Percentiles rank a stretch among this genome's conserved stretches.
phyloP scores from a whole-genome alignment of 306 rosid genomes.

The Castanospermum australe region DNA sequence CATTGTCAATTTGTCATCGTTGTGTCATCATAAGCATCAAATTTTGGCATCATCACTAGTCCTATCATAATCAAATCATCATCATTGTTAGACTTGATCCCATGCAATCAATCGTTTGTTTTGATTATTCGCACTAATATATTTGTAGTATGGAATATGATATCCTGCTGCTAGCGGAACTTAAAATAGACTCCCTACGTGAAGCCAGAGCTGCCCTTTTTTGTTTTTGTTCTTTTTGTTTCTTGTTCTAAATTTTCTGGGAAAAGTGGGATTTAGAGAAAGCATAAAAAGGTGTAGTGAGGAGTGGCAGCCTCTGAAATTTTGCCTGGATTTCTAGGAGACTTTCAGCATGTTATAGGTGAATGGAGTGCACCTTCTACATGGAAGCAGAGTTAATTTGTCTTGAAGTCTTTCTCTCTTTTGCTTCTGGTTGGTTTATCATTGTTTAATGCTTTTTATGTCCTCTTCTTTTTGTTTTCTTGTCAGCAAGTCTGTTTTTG shows the following conservation, averaged over 20 bases:
- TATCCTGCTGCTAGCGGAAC: not conserved
- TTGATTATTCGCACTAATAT: not conserved
- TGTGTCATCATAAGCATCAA: constrained; percentile 18
- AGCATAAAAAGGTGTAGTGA: not conserved
- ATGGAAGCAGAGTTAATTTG: constrained; percentile 14
- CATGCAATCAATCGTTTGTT: constrained; percentile 30
- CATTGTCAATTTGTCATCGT: not conserved
- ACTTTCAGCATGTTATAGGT: not conserved
- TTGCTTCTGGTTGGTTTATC: not conserved
- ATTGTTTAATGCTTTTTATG: not conserved
- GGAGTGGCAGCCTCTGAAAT: constrained; percentile 38
- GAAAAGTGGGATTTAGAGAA: not conserved
- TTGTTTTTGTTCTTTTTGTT: constrained; percentile 14
- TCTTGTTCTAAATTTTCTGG: not conserved
- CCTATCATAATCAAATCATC: not conserved
- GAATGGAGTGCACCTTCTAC: not conserved
- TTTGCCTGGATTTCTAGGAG: constrained; percentile 33
- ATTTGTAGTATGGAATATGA: not conserved
- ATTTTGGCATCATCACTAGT: constrained; percentile 17
- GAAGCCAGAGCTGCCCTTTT: constrained; percentile 35
- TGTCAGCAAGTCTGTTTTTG: not conserved
- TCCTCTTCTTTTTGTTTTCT: not conserved
- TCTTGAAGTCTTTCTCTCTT: not conserved
- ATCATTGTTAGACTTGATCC: constrained; percentile 2
- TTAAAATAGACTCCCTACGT: not conserved